A percentile compares a stretch with the other conserved stretches of the same genome.
These are phyloP conservation scores for Davidsoniella australis DNA, from an alignment of 2,329 filamentous ascomycete species.

Conservation along the genomic window DNA sequence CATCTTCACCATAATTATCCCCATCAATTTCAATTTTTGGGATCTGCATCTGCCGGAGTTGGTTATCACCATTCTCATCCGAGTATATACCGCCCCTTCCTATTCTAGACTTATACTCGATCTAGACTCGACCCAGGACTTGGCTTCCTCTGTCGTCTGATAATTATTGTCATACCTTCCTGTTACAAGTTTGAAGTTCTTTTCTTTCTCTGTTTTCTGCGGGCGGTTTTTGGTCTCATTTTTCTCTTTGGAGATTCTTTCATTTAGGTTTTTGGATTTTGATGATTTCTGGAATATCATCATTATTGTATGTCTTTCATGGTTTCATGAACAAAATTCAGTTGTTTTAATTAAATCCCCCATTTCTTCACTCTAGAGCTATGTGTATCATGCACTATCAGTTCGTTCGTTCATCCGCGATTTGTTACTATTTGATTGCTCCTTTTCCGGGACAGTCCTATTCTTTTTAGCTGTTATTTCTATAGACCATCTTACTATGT, in stretches of 20 bases:
- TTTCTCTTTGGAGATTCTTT: neutral
- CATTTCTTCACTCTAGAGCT: too few relatives aligned
- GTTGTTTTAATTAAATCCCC: neutral
- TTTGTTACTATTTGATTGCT: too few relatives aligned
- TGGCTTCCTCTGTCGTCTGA: neutral
- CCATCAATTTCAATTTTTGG: neutral
- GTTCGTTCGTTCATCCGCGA: too few relatives aligned
- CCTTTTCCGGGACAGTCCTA: too few relatives aligned
- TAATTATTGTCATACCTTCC: too few relatives aligned
- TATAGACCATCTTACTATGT: too few relatives aligned
- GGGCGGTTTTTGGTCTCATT: neutral
- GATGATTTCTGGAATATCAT: neutral
- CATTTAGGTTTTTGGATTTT: neutral
- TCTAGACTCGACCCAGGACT: neutral
- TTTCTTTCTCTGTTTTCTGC: neutral
- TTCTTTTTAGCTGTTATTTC: too few relatives aligned
- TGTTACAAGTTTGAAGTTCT: neutral
- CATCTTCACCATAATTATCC: neutral
- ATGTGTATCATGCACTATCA: too few relatives aligned
- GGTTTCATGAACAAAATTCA: conserved; percentile 2
- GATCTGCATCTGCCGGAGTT: neutral
- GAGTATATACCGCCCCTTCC: neutral
- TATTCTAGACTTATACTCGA: too few relatives aligned
- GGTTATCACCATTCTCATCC: neutral
- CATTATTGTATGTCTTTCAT: neutral